These are phyloP conservation scores for Licmophora abbreviata DNA, from an alignment of 108 stramenopile species.

Conservation along the genomic window DNA sequence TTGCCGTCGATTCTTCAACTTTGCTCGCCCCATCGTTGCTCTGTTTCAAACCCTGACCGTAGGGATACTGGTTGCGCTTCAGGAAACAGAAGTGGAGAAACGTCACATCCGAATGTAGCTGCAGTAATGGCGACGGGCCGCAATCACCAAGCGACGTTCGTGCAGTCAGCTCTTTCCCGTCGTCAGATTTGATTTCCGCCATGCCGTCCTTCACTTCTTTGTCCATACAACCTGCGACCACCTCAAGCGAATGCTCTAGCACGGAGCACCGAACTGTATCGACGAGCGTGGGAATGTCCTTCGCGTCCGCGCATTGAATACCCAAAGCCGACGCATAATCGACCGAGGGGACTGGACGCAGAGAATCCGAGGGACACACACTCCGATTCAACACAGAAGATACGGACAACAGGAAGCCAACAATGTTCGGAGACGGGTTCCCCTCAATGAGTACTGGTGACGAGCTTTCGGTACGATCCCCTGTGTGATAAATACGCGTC, in stretches of 20 bases:
- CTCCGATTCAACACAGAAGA: slow-evolving; percentile 64
- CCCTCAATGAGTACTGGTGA: slow-evolving; percentile 26
- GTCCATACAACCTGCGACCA: slow-evolving; percentile 17
- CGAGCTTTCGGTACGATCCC: slow-evolving; percentile 2
- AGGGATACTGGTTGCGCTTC: slow-evolving; percentile 22
- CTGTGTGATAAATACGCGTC: slow-evolving; percentile 31
- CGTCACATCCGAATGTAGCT: slow-evolving; percentile 43
- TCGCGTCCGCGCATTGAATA: slow-evolving; percentile 16
- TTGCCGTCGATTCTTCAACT: not conserved
- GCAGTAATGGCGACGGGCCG: slow-evolving; percentile 51
- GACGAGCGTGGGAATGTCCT: slow-evolving; percentile 48
- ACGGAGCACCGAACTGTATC: slow-evolving; percentile 55
- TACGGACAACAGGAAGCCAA: slow-evolving; percentile 53
- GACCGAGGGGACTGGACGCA: slow-evolving; percentile 59
- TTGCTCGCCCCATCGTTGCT: not conserved
- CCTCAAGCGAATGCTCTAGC: slow-evolving; percentile 33
- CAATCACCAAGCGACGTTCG: slow-evolving; percentile 8
- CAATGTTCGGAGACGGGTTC: slow-evolving; percentile 61
- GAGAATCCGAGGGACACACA: slow-evolving; percentile 74
- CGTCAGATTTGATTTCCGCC: slow-evolving; percentile 6
- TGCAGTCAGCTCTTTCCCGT: slow-evolving; percentile 2
- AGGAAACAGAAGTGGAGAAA: slow-evolving; percentile 43
- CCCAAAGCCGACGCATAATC: slow-evolving; percentile 66
- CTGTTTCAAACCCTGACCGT: not conserved
- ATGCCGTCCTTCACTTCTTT: slow-evolving; percentile 1